A percentile compares a stretch with the other conserved stretches of the same genome.
Conservation (phyloP, 257 asterid genomes). For the Buddleja alternifolia region DNA sequence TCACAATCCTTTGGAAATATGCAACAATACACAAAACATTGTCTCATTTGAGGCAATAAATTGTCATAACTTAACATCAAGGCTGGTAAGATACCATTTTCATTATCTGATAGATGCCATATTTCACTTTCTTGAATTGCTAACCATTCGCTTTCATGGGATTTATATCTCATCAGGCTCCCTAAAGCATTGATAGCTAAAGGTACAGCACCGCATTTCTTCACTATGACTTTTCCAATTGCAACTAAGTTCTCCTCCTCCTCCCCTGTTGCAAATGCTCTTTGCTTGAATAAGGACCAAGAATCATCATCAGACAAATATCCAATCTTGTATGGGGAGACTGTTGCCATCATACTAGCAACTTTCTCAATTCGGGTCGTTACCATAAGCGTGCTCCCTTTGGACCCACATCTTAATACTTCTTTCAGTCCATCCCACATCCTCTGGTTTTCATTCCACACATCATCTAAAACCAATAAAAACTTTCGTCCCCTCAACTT, state of each 20-base stretch:
- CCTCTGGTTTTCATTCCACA: conserved; percentile 22
- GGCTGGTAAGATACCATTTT: not conserved
- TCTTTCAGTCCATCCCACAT: conserved; percentile 27
- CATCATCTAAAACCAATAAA: conserved; percentile 30
- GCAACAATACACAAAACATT: conserved; percentile 26
- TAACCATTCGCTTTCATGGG: conserved; percentile 5
- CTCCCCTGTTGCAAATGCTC: conserved; percentile 5
- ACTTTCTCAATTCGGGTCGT: conserved; percentile 13
- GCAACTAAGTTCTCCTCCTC: not conserved
- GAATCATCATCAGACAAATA: conserved; percentile 2
- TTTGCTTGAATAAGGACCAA: conserved; percentile 14
- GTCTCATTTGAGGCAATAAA: conserved; percentile 15
- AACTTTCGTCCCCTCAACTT: conserved; percentile 13
- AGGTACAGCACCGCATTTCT: conserved; percentile 19
- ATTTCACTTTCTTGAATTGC: not conserved
- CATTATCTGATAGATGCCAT: conserved; percentile 4
- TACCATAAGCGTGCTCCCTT: conserved; percentile 17
- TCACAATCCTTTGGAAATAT: conserved; percentile 15
- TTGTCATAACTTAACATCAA: conserved; percentile 26
- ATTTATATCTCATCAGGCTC: conserved; percentile 18
- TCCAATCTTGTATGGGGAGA: not conserved
- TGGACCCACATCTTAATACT: not conserved
- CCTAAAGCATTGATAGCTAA: conserved; percentile 20
- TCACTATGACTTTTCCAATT: conserved; percentile 9
- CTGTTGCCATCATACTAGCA: conserved; percentile 10